Evolutionary conservation across 140 eudicot genomes (phyloP), one percentile per base, ranked within the genome.

Genomic region (Stevia rebaudiana): DNA sequence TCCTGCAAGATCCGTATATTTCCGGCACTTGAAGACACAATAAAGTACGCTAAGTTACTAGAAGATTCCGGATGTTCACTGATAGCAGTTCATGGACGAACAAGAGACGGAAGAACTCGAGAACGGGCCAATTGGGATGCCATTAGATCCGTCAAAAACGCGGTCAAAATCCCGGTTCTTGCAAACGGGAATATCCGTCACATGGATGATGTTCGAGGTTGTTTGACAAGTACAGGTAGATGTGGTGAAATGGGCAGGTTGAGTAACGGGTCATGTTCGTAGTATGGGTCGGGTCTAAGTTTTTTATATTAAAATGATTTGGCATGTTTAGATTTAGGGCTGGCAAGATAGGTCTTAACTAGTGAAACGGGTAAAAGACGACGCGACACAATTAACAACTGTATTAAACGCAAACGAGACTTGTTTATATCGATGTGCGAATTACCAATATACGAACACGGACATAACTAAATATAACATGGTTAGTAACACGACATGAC

Each of bases 21-120:
- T 79, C 99, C 99, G 17, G 64, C 62, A 62, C 75, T 88, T 15
- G 69, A 94, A 47, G 90, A 86, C 56, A 94, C 99, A 1, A 61
- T 94, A 63, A 74, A 67, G 56, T 88, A 94, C 49, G 97, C 87
- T 17, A 94, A 71, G 51, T 69, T 94, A 82, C 69, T 94, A 22
- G 97, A 94, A 63, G 97, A 94, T 28, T 83, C 97, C 17, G 99
- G 99, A 22, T 94, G 99, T 61, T 69, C 95, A 7, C 83, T 94
- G 11, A 66, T 94, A 68, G 99, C 97, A 0, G 99, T 94, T 3
- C 99, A 94, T 48, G 99, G 97, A 35, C 81, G 99, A 61, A 94
- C 99, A 68, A 80, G 97, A 67, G 90, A 84, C 8, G 94, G 82
- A 74, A 85, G 89, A 69, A 92, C 92, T 63, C 79, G 82, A 12